Evolutionary conservation across 2,329 filamentous ascomycete species (phyloP).

Genomic region (Penicillium italicum): DNA sequence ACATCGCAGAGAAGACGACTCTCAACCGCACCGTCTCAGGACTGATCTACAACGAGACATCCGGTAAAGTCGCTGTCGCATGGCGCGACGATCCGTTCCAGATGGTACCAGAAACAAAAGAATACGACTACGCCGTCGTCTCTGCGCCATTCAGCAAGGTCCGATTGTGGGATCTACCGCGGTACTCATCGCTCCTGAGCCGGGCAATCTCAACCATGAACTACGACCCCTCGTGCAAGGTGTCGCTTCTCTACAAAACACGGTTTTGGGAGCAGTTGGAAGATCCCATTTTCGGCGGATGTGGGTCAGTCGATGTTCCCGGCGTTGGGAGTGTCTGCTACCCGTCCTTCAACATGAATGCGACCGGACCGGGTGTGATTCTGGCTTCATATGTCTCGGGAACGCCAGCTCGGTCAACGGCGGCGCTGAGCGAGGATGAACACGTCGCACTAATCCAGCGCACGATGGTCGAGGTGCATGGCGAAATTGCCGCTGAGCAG

Average conservation of each 20-base stretch:
- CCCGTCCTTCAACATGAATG: constrained; percentile 37
- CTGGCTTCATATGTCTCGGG: constrained; percentile 45
- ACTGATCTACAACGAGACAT: constrained; percentile 51
- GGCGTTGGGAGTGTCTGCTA: constrained; percentile 37
- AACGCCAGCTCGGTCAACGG: constrained; percentile 23
- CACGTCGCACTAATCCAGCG: constrained; percentile 62
- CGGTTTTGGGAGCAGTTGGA: constrained; percentile 58
- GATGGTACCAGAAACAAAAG: constrained; percentile 44
- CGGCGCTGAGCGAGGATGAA: constrained; percentile 28
- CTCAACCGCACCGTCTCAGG: constrained; percentile 58
- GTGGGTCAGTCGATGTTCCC: constrained; percentile 28
- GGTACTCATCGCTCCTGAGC: constrained; percentile 49
- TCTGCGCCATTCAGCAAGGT: constrained; percentile 63
- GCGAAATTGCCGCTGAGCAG: constrained; percentile 55
- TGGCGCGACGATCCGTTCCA: constrained; percentile 49
- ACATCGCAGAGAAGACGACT: constrained; percentile 55
- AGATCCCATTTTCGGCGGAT: constrained; percentile 59
- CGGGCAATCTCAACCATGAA: constrained; percentile 50
- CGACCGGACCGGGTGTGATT: constrained; percentile 35
- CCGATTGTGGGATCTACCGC: constrained; percentile 58
- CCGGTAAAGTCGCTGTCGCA: constrained; percentile 55
- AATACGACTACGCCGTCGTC: constrained; percentile 66
- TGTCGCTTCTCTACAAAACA: constrained; percentile 65
- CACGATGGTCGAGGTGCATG: constrained; percentile 66
- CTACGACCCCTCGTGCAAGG: constrained; percentile 52